Evolutionary conservation across 2,329 filamentous ascomycete species (phyloP), one percentile per base, ranked within the genome.

Genomic region (Fusarium sp.): DNA sequence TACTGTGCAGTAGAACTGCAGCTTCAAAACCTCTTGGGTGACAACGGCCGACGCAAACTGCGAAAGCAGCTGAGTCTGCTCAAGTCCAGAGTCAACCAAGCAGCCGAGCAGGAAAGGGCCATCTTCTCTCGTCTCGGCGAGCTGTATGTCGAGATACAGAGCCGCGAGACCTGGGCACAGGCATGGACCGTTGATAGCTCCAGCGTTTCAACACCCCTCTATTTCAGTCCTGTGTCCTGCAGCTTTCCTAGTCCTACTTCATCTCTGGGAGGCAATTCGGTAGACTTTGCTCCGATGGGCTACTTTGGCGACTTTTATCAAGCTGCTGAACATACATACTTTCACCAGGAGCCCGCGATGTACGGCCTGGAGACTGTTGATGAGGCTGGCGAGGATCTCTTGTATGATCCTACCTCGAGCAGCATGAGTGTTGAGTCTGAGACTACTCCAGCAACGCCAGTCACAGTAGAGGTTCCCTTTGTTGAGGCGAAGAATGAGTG

Each of bases 81-180:
- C 12, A 79, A 74, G 45, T 75, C 75, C 49, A 80, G 80, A 57
- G 78, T 88, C 30, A 70, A 75, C n/a, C 77, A 82, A 42, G 80
- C 78, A 0, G 79, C 80, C 4, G 77, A 80, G 51, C 82, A 86
- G 67, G 82, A 88, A 68, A 79, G 76, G 52, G 67, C 76, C 17
- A 80, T 86, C 8, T 72, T 83, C 38, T 57, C 76, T 17, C 77
- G 84, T 4, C 75, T 88, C n/a, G 76, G 80, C 14, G 84, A 87
- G 57, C 67, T 88, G 15, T 77, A 81, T 32, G 73, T 83, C 17
- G 84, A 88, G 72, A 79, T 84, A 15, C 80, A 82, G 65, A 81
- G 79, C 38, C 78, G 79, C 4, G 79, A 82, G 50, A 74, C 79
- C 4, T 80, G 78, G 78, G 68, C 69, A 28, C 74, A 77, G 36